Percentiles rank a stretch among this genome's conserved stretches.
These are phyloP conservation scores for Ciborinia camelliae DNA, from an alignment of 2,329 filamentous ascomycete species.

Conservation along the genomic window DNA sequence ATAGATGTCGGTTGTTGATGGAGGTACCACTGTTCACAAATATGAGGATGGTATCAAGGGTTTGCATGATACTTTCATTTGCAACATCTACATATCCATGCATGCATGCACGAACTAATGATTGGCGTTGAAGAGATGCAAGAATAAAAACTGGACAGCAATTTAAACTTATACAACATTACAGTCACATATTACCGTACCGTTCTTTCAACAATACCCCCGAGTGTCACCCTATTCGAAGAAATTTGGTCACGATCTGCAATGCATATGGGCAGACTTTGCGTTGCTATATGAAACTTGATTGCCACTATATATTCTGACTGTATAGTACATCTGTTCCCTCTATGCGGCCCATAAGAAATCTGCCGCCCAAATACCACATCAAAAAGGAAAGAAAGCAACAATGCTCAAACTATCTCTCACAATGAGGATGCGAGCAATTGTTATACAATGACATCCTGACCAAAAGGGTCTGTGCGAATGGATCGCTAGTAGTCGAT, in stretches of 20 bases:
- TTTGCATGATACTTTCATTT: not conserved
- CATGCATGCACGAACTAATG: not conserved
- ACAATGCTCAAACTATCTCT: constrained; percentile 10
- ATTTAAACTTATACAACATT: not conserved
- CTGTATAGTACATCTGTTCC: not conserved
- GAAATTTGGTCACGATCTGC: constrained; percentile 6
- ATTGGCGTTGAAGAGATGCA: not conserved
- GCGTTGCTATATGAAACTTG: constrained; percentile 6
- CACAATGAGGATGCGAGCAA: constrained; percentile 7
- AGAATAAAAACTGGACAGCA: not conserved
- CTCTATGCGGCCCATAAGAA: not conserved
- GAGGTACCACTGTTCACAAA: not conserved
- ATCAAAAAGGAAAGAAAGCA: not conserved
- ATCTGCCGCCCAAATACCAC: not conserved
- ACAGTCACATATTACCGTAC: no score
- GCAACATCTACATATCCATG: not conserved
- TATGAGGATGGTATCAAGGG: not conserved
- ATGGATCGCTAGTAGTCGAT: not conserved
- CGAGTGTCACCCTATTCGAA: not conserved
- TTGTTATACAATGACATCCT: not conserved
- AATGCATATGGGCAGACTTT: not conserved
- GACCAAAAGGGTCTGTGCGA: not conserved
- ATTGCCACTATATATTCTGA: constrained; percentile 7
- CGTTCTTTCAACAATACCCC: not conserved
- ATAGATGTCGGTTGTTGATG: not conserved